Base-by-base conservation (phyloP, 371 early-diverging fungal species). In the Lichtheimia ornata region DNA sequence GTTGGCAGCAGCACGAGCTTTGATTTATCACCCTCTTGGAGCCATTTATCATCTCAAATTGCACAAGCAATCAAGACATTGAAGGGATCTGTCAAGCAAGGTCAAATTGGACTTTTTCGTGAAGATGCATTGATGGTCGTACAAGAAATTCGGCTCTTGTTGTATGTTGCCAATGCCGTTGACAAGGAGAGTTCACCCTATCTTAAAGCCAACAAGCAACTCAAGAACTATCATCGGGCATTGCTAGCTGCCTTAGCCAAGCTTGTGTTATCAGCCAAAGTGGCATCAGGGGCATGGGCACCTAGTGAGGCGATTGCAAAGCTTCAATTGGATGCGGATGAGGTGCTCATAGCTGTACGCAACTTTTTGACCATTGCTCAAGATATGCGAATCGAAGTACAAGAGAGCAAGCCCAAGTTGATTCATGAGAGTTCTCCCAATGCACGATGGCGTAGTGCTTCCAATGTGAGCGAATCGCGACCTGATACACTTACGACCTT, bases 201-300 rank as follows among this genome's bases (percentile, higher is more conserved):
- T 50, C 78, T 92, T 59, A 83, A 85, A 35, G 70, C 79, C 41
- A 88, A 92, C 69, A 82, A 83, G 24, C 66, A 81, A 24, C 77
- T 96, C 47, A 85, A 88, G 62, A 72, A 76, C 43, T 83, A 88
- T 51, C 92, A 96, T 74, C 85, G 88, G 2, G 84, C 86, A 30
- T 77, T 97, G n/a, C 83, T 93, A 67, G 87, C 88, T 13, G 72
- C 91, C 0, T 73, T 95, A 11, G 91, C 92, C 35, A 93, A 92
- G 53, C 70, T 96, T 56, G 86, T 93, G 4, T 77, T 96, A 25
- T 84, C 94, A 11, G 86, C 96, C 18, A 93, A 95, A 60, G 84
- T 90, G 9, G 95, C 94, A 0, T 83, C 94, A 0, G 87, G 88
- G 22, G 83, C 92, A 14, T 77, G 72, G 74, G 89, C 95, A 7